Evolutionary conservation across 768 basidiomycete genomes (phyloP).

Genomic region (Lactarius sanguifluus): DNA sequence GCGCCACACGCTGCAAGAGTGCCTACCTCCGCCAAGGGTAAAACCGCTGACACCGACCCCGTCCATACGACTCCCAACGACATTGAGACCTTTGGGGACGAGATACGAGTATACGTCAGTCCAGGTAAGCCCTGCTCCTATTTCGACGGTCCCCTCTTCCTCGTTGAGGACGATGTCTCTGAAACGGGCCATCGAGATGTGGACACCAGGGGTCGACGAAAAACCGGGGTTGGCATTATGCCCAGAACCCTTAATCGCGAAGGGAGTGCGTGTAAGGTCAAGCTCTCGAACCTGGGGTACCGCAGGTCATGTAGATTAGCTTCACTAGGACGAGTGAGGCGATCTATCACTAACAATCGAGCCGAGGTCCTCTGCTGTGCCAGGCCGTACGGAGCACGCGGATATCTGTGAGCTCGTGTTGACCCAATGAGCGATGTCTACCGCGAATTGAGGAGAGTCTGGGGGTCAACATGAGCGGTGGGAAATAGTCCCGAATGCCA

Average conservation of each 20-base stretch:
- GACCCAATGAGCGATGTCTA: constrained; percentile 6
- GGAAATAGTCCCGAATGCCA: neutral
- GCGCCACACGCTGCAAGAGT: neutral
- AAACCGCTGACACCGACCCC: neutral
- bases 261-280: neutral
- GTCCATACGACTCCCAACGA: neutral
- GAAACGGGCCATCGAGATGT: constrained; percentile 8
- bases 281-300: constrained; percentile 6
- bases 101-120: neutral
- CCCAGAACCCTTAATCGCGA: constrained; percentile 1
- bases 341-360: neutral
- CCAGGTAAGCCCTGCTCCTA: neutral
- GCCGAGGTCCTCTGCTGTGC: constrained; percentile 1
- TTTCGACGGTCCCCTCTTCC: neutral
- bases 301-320: neutral
- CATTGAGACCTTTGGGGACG: neutral
- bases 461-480: neutral
- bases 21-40: neutral
- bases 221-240: constrained; percentile 10
- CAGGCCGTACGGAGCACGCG: constrained; percentile 9
- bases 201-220: constrained; percentile 6
- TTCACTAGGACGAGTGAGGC: neutral
- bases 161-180: neutral
- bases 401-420: constrained; percentile 8
- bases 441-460: neutral